Evolutionary conservation across 805 yeast genomes (phyloP), one percentile per base, ranked within the genome.

Genomic region (Ogataea thermomethanolica): DNA sequence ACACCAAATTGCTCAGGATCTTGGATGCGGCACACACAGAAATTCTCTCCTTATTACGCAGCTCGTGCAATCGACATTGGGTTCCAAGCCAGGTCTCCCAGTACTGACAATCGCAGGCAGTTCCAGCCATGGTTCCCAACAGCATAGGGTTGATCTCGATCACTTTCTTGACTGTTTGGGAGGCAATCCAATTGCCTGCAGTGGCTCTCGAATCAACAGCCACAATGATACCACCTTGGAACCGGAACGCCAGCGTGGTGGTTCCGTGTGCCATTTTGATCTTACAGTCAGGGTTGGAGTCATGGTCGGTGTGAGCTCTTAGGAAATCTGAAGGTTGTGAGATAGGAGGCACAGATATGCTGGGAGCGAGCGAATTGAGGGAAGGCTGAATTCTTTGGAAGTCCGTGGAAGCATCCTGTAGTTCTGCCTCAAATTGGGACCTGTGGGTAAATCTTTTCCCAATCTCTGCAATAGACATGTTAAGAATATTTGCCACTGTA

Each of bases 11-110:
- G 41, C 91, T 73, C 56, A 93, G 73, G 48, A 93, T 90, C 69
- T 93, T 93, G 23, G 95, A 86, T 8, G 99, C 98, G 8, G 98
- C 96, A 24, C 96, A 93, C 27, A 91, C 98, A 5, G 93, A 79
- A 51, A 93, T 93, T 55, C 99, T 78, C 67, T 89, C 91, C 67
- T 91, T 90, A 64, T 91, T 93, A 61, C 96, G 78, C 57, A 93
- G 74, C 65, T 93, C 99, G 64, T 90, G 95, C 56, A 93, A 68
- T 58, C 99, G 74, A 70, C 98, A 91, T 67, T 93, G 97, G 12
- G 95, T 72, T 48, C 99, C 99, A 45, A 93, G 75, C 98, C 98
- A 93, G 26, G 97, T 87, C 69, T 93, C 98, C 99, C 99, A 93
- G 67, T 74, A 93, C 65, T 93, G 99, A 73, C 99, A 93, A 68